phyloP scores from a whole-genome alignment of 306 rosid genomes.

The Lathyrus aphaca region DNA sequence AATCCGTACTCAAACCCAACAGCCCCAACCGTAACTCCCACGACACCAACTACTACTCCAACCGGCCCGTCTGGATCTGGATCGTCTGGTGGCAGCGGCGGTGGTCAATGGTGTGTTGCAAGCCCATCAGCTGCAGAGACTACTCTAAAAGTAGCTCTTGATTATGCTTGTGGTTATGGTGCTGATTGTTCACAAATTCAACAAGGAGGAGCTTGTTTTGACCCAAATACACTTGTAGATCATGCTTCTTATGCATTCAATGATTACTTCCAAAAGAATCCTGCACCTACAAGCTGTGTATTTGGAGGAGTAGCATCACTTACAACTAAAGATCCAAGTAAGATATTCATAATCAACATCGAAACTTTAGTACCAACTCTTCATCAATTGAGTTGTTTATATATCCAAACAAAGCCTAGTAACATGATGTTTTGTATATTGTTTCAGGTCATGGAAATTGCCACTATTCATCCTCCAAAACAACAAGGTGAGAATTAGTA shows the following conservation, averaged over 20 bases:
- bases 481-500: slow-evolving; percentile 62
- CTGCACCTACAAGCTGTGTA: slow-evolving; percentile 85
- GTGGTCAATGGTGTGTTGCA: slow-evolving; percentile 88
- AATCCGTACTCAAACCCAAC: slow-evolving; percentile 38
- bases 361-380: no score
- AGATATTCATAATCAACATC: slow-evolving; percentile 33
- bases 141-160: slow-evolving; percentile 90
- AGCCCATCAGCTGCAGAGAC: slow-evolving; percentile 71
- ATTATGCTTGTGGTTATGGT: slow-evolving; percentile 97
- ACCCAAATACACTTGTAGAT: slow-evolving; percentile 72
- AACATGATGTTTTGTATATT: slow-evolving; percentile 16
- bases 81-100: not conserved
- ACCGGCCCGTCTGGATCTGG: slow-evolving; percentile 16
- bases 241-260: slow-evolving; percentile 98
- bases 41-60: slow-evolving; percentile 41
- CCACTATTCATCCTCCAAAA: slow-evolving; percentile 63
- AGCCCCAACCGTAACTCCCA: slow-evolving; percentile 32
- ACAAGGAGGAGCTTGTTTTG: slow-evolving; percentile 70
- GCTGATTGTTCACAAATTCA: slow-evolving; percentile 89
- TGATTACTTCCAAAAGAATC: slow-evolving; percentile 85
- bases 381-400: no score
- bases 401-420: not conserved
- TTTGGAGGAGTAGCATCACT: slow-evolving; percentile 90
- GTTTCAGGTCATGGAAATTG: slow-evolving; percentile 86
- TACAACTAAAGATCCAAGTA: slow-evolving; percentile 85